Conservation (phyloP, 306 rosid species). For the Coriaria nepalensis region DNA sequence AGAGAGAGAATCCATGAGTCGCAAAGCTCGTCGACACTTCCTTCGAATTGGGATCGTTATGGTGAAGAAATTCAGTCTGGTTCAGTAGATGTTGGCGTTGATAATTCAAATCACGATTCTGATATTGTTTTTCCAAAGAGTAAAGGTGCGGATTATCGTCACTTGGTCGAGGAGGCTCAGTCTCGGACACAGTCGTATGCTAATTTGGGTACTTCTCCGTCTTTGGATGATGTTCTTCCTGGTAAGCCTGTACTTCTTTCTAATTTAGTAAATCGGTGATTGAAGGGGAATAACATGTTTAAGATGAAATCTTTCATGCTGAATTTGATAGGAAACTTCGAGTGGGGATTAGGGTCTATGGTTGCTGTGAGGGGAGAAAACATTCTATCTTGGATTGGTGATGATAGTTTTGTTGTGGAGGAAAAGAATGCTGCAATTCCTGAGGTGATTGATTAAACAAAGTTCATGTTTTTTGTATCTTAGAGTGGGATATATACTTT, state of each 20-base stretch:
- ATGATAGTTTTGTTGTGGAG: slow-evolving; percentile 52
- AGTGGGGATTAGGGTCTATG: slow-evolving; percentile 47
- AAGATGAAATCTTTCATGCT: slow-evolving; percentile 6
- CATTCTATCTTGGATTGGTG: slow-evolving; percentile 46
- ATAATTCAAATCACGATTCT: slow-evolving; percentile 13
- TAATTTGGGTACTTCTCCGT: slow-evolving; percentile 22
- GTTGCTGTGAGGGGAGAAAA: slow-evolving; percentile 53
- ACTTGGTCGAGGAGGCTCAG: slow-evolving; percentile 64
- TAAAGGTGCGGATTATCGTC: slow-evolving; percentile 68
- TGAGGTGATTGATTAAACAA: slow-evolving; percentile 34
- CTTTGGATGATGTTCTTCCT: slow-evolving; percentile 40
- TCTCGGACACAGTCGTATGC: slow-evolving; percentile 22
- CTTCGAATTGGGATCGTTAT: slow-evolving; percentile 73
- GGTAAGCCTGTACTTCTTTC: slow-evolving; percentile 27
- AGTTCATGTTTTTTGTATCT: no score
- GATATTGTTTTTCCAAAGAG: slow-evolving; percentile 47
- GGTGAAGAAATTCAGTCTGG: slow-evolving; percentile 29
- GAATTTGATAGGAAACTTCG: slow-evolving; percentile 39
- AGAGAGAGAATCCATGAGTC: slow-evolving; percentile 22
- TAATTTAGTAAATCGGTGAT: neutral
- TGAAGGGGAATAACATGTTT: neutral
- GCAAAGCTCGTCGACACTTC: slow-evolving; percentile 31
- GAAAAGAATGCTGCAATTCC: slow-evolving; percentile 31
- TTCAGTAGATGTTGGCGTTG: slow-evolving; percentile 13
- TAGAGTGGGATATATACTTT: neutral